Evolutionary conservation across 805 yeast species (phyloP), one percentile per base, ranked within the genome.

Genomic region (Spathaspora arborariae): DNA sequence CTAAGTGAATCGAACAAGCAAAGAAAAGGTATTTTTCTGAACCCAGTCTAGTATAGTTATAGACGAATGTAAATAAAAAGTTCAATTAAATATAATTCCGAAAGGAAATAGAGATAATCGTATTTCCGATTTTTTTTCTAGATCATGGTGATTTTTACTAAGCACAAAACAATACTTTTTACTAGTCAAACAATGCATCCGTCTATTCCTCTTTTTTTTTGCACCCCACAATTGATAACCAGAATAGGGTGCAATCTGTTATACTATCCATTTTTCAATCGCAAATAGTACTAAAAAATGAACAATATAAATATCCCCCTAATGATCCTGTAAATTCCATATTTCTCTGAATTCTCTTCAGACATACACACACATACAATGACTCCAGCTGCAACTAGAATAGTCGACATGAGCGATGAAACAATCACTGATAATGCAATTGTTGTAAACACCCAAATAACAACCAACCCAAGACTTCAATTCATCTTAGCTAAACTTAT

Each of bases 381-480:
- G 20, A 30, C 33, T 13, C 42, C 42, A 6, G 13, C 41, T 16
- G 19, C 13, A 40, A 24, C 33, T 13, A 40, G 21, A 38, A 36
- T 51, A 6, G 34, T 33, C 15, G 54, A 51, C 15, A 53, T 53
- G 56, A 52, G 50, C 40, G 48, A 45, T 40, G 58, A 55, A 13
- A 56, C 56, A 36, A 56, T 56, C 48, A 56, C 60, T 7, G 45
- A 53, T 21, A 56, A 56, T 45, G 49, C 56, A 7, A 51, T 53
- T 30, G 51, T 52, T 56, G 62, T 43, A 55, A 60, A 44, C 30
- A 45, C 53, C 13, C 50, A 52, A 24, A 49, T 44, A 20, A 15
- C n/a, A 30, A 43, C 45, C 10, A 48, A 52, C 19, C 18, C 34
- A 9, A 33, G 56, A 15, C 47, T 52, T 20, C 27, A 40, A 20